These are phyloP conservation scores for Boletus reticuloceps DNA, from an alignment of 768 basidiomycete genomes.

Conservation along the genomic window DNA sequence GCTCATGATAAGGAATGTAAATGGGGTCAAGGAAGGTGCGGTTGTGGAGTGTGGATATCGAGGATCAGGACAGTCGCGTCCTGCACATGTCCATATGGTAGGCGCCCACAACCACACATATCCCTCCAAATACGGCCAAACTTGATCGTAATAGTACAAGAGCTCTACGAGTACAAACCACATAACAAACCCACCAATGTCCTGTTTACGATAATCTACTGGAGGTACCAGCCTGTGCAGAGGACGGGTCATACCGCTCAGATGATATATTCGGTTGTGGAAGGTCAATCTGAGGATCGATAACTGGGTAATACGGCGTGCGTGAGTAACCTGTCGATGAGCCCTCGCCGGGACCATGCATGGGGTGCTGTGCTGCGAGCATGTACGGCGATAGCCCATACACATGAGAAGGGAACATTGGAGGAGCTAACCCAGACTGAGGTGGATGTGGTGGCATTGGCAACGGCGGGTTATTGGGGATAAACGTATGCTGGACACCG, in stretches of 20 bases:
- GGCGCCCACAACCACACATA: background rate
- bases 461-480: conserved; percentile 9
- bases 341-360: conserved; percentile 22
- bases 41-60: too few species aligned
- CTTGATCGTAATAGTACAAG: background rate
- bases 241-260: conserved; percentile 32
- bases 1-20: conserved; percentile 32
- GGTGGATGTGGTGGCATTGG: conserved; percentile 14
- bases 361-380: conserved; percentile 19
- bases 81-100: too few species aligned
- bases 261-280: conserved; percentile 33
- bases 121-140: conserved; percentile 2
- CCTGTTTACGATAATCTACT: conserved; percentile 13
- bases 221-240: conserved; percentile 6
- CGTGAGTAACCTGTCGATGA: conserved; percentile 26
- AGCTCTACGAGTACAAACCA: background rate
- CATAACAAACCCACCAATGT: background rate
- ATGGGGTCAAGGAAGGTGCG: conserved; percentile 11
- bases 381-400: conserved; percentile 30
- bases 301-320: conserved; percentile 37
- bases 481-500: conserved; percentile 13
- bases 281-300: conserved; percentile 37
- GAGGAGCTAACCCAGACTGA: conserved; percentile 14
- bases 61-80: too few species aligned
- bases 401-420: conserved; percentile 24